Conservation (phyloP, 768 basidiomycete genomes). For the Mycena olivaceomarginata region DNA sequence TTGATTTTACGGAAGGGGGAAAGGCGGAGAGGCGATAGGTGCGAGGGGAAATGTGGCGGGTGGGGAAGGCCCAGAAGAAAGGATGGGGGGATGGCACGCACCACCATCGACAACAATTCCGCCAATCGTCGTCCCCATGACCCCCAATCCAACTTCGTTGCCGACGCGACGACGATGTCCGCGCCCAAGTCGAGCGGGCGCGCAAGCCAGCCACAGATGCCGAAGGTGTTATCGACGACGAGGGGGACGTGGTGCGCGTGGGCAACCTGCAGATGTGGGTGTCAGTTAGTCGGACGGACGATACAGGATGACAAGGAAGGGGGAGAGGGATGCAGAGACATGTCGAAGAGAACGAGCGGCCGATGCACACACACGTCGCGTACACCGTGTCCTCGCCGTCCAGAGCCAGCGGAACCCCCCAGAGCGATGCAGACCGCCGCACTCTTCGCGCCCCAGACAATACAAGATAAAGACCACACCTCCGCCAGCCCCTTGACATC, state of each 20-base stretch:
- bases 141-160: conserved; percentile 61
- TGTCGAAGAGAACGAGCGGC: conserved; percentile 41
- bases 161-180: conserved; percentile 51
- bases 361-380: too few species aligned
- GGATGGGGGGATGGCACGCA: conserved; percentile 24
- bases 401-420: too few species aligned
- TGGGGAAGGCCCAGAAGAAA: too few species aligned
- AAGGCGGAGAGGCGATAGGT: not conserved
- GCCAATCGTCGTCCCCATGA: conserved; percentile 66
- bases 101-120: conserved; percentile 74
- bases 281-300: too few species aligned
- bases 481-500: conserved; percentile 69
- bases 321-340: not conserved
- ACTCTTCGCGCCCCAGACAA: not conserved
- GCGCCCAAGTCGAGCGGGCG: conserved; percentile 48
- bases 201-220: conserved; percentile 58
- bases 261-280: conserved; percentile 22
- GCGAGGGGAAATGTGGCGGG: not conserved
- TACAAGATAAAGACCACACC: conserved; percentile 48
- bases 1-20: conserved; percentile 15
- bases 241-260: conserved; percentile 38
- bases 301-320: too few species aligned
- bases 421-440: too few species aligned
- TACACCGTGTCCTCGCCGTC: too few species aligned
- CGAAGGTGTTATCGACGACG: conserved; percentile 77